Evolutionary conservation across 108 stramenopile species (phyloP), one percentile per base, ranked within the genome.

Genomic region (Thalassiosira profunda): DNA sequence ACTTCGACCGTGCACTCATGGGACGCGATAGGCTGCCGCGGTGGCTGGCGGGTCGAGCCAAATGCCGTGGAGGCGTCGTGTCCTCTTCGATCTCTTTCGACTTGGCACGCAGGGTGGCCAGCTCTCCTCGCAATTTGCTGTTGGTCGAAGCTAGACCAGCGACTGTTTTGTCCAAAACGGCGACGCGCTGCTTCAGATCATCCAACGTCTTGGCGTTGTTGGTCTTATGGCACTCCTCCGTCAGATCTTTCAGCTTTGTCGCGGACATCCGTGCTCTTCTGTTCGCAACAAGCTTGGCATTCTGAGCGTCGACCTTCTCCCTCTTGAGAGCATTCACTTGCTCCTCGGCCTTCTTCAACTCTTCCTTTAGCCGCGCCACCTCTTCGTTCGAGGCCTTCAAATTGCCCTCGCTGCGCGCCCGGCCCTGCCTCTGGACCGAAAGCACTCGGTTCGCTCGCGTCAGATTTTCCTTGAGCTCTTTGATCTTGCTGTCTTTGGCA

Each of bases 131-230:
- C 10, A 77, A 37, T 26, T 68, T 68, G 7, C 57, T 59, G 34
- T 77, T 77, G 52, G 63, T 67, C 0, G 68, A 24, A 8, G 76
- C 67, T 5, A 77, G 23, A 1, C 76, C 76, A 21, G 62, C 53
- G 3, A 77, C 68, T 0, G 76, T 77, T n/a, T 64, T 68, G 26
- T 77, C 64, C 8, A 69, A 68, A 17, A 64, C 76, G 11, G 51
- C 34, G 1, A 77, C 47, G 4, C 76, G 61, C 42, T 68, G 48
- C 31, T 58, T 31, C 1, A 63, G 56, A 18, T 60, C 58, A 14
- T 33, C 51, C 0, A 30, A 10, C n/a, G n/a, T n/a, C 37, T 69
- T 68, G 18, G 40, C 62, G 52, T 59, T 34, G 35, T 49, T 44
- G 25, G 46, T 42, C 30, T 25, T 44, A n/a, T n/a, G n/a, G n/a